phyloP scores from a whole-genome alignment of 495 filamentous ascomycete species.

The Terfezia boudieri region DNA sequence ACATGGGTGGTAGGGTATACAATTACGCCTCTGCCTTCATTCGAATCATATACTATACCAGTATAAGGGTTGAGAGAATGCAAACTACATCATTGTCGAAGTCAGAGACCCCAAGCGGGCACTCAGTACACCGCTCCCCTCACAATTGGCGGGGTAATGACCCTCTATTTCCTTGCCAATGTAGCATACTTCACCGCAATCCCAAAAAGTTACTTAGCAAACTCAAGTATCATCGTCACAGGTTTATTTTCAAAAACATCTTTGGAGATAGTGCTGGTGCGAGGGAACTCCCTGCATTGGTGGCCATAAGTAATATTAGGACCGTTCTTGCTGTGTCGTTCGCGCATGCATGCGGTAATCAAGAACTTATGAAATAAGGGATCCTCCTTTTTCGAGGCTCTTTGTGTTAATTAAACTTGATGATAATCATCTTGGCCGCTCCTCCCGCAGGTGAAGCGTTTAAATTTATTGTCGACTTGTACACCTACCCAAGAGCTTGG shows the following conservation, averaged over 20 bases:
- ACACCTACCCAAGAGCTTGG: slow-evolving; percentile 32
- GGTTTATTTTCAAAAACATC: slow-evolving; percentile 44
- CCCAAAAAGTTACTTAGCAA: slow-evolving; percentile 36
- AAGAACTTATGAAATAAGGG: slow-evolving; percentile 41
- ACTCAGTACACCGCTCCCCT: slow-evolving; percentile 38
- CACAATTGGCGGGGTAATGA: slow-evolving; percentile 35
- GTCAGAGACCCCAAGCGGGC: slow-evolving; percentile 39
- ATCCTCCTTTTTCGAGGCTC: slow-evolving; percentile 37
- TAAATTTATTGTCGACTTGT: slow-evolving; percentile 27
- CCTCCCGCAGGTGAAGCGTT: slow-evolving; percentile 21
- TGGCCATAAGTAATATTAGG: slow-evolving; percentile 47
- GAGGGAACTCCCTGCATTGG: slow-evolving; percentile 42
- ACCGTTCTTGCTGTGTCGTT: slow-evolving; percentile 51
- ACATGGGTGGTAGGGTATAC: slow-evolving; percentile 17
- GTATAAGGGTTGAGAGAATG: slow-evolving; percentile 19
- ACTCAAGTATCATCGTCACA: slow-evolving; percentile 36
- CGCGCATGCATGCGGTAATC: slow-evolving; percentile 35
- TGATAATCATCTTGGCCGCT: slow-evolving; percentile 25
- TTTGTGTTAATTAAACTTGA: slow-evolving; percentile 43
- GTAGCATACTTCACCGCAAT: slow-evolving; percentile 53
- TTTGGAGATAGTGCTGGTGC: slow-evolving; percentile 35
- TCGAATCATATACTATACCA: slow-evolving; percentile 29
- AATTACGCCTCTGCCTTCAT: slow-evolving; percentile 28
- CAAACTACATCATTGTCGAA: slow-evolving; percentile 29
- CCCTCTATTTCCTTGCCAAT: slow-evolving; percentile 48